Evolutionary conservation across 2,329 filamentous ascomycete species (phyloP).

Genomic region (Chrysoporthe deuterocubensis): DNA sequence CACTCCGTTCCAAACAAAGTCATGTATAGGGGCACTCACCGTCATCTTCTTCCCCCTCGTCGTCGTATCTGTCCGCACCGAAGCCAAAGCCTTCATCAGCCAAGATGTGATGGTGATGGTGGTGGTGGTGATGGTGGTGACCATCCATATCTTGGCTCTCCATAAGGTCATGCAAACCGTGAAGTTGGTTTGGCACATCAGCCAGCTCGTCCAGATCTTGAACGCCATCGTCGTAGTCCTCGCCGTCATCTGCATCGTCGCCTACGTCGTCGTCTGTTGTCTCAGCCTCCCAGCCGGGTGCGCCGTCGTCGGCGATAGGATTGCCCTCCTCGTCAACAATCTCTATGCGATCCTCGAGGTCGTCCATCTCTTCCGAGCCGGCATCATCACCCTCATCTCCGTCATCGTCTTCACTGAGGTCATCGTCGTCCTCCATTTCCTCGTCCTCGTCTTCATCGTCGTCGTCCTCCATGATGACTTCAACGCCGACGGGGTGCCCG

Average conservation of each 20-base stretch:
- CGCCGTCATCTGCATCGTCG: constrained; percentile 47
- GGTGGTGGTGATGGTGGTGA: constrained; percentile 47
- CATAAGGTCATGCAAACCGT: constrained; percentile 58
- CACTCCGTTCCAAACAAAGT: not conserved
- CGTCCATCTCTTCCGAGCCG: constrained; percentile 58
- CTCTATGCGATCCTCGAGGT: constrained; percentile 54
- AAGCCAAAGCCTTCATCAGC: constrained; percentile 27
- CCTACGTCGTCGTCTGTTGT: constrained; percentile 60
- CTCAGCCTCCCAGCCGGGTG: constrained; percentile 65
- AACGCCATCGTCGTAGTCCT: constrained; percentile 57
- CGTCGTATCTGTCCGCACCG: constrained; percentile 39
- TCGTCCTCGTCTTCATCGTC: constrained; percentile 68
- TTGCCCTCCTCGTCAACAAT: constrained; percentile 68
- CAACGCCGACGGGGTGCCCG: constrained; percentile 65
- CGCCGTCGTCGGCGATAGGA: constrained; percentile 61
- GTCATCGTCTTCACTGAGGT: constrained; percentile 63
- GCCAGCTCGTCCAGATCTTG: constrained; percentile 60
- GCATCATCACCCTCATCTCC: constrained; percentile 58
- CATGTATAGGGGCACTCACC: constrained; percentile 46
- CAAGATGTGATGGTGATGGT: constrained; percentile 45
- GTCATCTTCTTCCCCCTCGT: constrained; percentile 64
- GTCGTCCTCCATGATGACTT: constrained; percentile 79
- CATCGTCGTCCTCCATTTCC: constrained; percentile 61
- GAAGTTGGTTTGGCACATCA: constrained; percentile 23
- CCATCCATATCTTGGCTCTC: constrained; percentile 58